Conservation (phyloP, 2,329 filamentous ascomycete species). For the Diaporthe citriasiana region DNA sequence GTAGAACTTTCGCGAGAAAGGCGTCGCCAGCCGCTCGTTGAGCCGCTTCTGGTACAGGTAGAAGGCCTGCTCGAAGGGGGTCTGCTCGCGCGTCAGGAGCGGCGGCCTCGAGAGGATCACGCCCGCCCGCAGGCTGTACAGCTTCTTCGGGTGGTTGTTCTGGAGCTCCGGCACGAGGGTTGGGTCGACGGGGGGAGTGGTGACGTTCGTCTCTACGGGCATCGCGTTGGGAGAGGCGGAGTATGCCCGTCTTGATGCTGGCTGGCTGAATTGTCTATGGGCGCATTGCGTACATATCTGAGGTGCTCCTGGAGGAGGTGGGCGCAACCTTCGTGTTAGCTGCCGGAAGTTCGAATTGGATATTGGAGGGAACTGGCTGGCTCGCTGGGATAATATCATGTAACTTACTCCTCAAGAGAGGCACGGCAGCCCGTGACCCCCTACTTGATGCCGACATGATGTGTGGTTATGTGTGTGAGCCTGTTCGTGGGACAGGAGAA, state of each 20-base stretch:
- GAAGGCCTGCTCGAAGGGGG: conserved; percentile 91
- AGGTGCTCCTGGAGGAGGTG: conserved; percentile 44
- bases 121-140: conserved; percentile 71
- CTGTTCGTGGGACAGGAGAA: conserved; percentile 23
- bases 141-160: conserved; percentile 42
- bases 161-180: conserved; percentile 46
- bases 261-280: conserved; percentile 48
- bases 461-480: conserved; percentile 38
- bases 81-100: conserved; percentile 85
- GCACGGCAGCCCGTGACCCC: conserved; percentile 65
- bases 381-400: conserved; percentile 4
- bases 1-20: conserved; percentile 93
- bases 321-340: conserved; percentile 45
- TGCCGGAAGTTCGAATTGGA: conserved; percentile 45
- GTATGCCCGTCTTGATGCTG: conserved; percentile 50
- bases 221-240: conserved; percentile 49
- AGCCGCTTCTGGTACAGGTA: conserved; percentile 98
- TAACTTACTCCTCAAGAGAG: conserved; percentile 63
- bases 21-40: conserved; percentile 89
- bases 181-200: conserved; percentile 45
- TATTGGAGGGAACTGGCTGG: background rate
- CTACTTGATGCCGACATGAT: conserved; percentile 71
- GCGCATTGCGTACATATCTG: conserved; percentile 55
- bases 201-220: conserved; percentile 47
- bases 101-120: conserved; percentile 91